Evolutionary conservation across 1,284 basidiomycete species (phyloP).

Genomic region (Ganoderma meredithae): DNA sequence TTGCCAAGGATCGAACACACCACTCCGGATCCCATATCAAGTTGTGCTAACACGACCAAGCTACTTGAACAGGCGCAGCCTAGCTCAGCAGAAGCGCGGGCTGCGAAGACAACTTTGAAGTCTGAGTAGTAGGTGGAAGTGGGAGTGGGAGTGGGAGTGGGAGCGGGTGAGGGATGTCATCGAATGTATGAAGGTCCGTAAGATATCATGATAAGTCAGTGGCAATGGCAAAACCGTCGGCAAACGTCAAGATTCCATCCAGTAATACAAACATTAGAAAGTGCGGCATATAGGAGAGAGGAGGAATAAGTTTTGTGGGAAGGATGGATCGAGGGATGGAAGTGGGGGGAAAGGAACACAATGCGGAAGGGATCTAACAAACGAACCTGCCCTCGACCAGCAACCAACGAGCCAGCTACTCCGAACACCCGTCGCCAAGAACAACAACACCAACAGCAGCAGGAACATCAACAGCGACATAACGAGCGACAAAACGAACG

Average conservation of each 20-base stretch:
- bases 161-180: not conserved
- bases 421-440: not conserved
- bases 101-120: conserved; percentile 6
- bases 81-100: conserved; percentile 10
- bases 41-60: not conserved
- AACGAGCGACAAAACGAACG: conserved; percentile 7
- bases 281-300: not conserved
- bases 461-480: not conserved
- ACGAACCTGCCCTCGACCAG: conserved; percentile 9
- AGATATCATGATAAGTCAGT: conserved; percentile 13
- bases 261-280: conserved; percentile 10
- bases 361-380: conserved; percentile 6
- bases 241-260: not conserved
- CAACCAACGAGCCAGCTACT: conserved; percentile 11
- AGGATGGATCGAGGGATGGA: not conserved
- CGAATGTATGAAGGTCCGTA: conserved; percentile 15
- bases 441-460: not conserved
- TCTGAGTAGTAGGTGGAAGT: not conserved
- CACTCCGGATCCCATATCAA: too few relatives aligned
- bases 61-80: conserved; percentile 13
- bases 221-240: not conserved
- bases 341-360: not conserved
- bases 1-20: too few relatives aligned
- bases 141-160: not conserved
- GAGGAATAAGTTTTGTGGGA: not conserved